Percentiles rank a stretch among this genome's conserved stretches.
These are phyloP conservation scores for Aspergillus udagawae DNA, from an alignment of 2,329 filamentous ascomycete genomes.

Conservation along the genomic window DNA sequence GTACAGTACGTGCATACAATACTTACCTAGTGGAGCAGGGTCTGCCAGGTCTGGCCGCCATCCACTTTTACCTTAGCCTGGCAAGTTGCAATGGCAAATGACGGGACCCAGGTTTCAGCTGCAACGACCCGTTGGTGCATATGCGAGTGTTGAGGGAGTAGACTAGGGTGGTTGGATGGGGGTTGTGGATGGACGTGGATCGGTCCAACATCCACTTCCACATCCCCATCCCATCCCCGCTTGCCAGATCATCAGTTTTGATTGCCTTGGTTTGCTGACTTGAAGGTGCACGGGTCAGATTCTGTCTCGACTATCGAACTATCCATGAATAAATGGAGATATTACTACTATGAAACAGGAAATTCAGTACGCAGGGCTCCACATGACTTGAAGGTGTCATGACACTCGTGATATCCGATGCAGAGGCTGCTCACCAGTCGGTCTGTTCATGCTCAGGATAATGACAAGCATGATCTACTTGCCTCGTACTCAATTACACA, in stretches of 20 bases:
- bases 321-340: no score
- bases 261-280: not conserved
- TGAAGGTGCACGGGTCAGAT: no score
- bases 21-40: not conserved
- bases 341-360: not conserved
- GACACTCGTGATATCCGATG: slow-evolving; percentile 7
- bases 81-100: not conserved
- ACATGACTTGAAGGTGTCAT: not conserved
- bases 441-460: slow-evolving; percentile 1
- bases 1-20: not conserved
- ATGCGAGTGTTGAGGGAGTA: slow-evolving; percentile 13
- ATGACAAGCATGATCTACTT: not conserved
- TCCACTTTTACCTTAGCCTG: no score
- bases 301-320: no score
- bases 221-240: not conserved
- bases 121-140: slow-evolving; percentile 22
- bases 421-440: slow-evolving; percentile 6
- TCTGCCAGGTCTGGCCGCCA: not conserved
- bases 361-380: not conserved
- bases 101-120: slow-evolving; percentile 18
- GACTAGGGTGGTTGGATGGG: slow-evolving; percentile 2
- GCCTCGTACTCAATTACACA: not conserved
- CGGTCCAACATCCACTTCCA: not conserved
- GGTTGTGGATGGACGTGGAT: not conserved
- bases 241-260: not conserved